These are phyloP conservation scores for Hypoxylon lienhwacheense DNA, from an alignment of 495 filamentous ascomycete species.

Conservation along the genomic window DNA sequence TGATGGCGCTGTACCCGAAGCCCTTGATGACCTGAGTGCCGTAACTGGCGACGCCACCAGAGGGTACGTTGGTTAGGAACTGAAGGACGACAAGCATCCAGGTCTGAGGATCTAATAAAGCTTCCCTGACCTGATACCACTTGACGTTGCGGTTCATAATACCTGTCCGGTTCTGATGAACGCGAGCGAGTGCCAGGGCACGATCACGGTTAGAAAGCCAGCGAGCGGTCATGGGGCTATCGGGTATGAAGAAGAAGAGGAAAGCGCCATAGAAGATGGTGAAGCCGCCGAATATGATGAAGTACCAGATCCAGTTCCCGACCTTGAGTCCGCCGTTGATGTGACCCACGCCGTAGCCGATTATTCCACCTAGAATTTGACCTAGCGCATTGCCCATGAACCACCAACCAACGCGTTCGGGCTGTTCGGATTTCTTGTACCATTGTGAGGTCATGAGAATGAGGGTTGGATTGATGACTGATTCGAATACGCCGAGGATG, in stretches of 20 bases:
- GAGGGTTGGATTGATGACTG: slow-evolving; percentile 30
- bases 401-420: slow-evolving; percentile 45
- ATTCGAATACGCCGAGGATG: slow-evolving; percentile 30
- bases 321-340: slow-evolving; percentile 27
- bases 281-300: slow-evolving; percentile 30
- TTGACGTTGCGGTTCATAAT: slow-evolving; percentile 6
- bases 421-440: slow-evolving; percentile 33
- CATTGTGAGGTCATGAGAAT: slow-evolving; percentile 31
- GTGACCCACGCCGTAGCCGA: slow-evolving; percentile 33
- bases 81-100: slow-evolving; percentile 9
- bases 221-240: slow-evolving; percentile 16
- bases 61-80: slow-evolving; percentile 5
- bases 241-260: slow-evolving; percentile 22
- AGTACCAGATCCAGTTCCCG: slow-evolving; percentile 20
- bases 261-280: slow-evolving; percentile 20
- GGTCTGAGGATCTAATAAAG: slow-evolving; percentile 5
- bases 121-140: slow-evolving; percentile 11
- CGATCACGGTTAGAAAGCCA: slow-evolving; percentile 19
- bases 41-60: slow-evolving; percentile 6
- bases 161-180: slow-evolving; percentile 17
- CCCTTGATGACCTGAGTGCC: slow-evolving; percentile 10
- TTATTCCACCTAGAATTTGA: slow-evolving; percentile 32
- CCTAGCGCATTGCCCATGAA: slow-evolving; percentile 48
- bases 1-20: slow-evolving; percentile 4
- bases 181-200: slow-evolving; percentile 11